Percentiles rank a stretch among this genome's conserved stretches.
Evolutionary conservation across 2,329 filamentous ascomycete species (phyloP).

Genomic region (Diaporthe sp.): DNA sequence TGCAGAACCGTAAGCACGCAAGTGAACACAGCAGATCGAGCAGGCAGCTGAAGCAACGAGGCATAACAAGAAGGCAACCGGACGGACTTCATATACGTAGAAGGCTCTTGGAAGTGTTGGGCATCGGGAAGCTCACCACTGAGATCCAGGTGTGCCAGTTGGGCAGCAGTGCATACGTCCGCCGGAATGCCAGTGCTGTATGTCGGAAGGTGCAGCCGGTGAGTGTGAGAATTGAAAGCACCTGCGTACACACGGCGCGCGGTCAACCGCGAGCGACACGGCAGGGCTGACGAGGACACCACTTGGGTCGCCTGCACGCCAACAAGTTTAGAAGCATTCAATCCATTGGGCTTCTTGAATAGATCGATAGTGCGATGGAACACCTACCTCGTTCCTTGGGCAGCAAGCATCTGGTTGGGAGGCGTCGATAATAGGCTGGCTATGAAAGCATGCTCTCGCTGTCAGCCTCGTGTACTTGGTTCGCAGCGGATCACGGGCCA

Average conservation of each 20-base stretch:
- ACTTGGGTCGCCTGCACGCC: not conserved
- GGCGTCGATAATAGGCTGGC: not conserved
- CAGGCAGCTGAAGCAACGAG: slow-evolving; percentile 13
- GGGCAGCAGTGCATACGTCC: slow-evolving; percentile 34
- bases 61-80: slow-evolving; percentile 24
- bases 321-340: not conserved
- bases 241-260: not conserved
- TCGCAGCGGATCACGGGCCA: not conserved
- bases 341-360: not conserved
- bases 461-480: not conserved
- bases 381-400: not conserved
- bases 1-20: not conserved
- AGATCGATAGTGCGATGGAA: not conserved
- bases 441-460: not conserved
- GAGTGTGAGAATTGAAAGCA: not conserved
- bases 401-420: not conserved
- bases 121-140: slow-evolving; percentile 2
- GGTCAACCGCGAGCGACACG: not conserved
- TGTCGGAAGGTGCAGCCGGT: not conserved
- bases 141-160: not conserved
- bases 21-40: not conserved
- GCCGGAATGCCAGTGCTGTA: not conserved
- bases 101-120: not conserved
- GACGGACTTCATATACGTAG: slow-evolving; percentile 24
- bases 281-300: slow-evolving; percentile 12